phyloP scores from a whole-genome alignment of 768 basidiomycete species.

The Saitozyma sp. region DNA sequence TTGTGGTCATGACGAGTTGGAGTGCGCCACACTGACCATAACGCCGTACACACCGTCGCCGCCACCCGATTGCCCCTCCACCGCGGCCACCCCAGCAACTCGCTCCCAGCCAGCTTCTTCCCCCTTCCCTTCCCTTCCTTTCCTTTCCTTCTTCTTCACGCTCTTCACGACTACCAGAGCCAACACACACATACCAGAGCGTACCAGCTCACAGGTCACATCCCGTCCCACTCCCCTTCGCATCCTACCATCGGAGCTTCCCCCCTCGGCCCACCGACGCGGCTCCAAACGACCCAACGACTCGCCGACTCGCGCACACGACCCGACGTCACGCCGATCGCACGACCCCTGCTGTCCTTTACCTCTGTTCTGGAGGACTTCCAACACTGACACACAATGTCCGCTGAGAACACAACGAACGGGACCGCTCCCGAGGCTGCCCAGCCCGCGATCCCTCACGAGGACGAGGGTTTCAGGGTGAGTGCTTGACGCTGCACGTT shows the following conservation, averaged over 20 bases:
- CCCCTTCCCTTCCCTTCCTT: slow-evolving; percentile 6
- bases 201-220: not conserved
- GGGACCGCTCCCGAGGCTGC: too few relatives aligned
- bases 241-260: not conserved
- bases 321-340: not conserved
- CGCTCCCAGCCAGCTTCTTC: not conserved
- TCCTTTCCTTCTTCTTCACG: slow-evolving; percentile 12
- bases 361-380: not conserved
- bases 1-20: too few relatives aligned
- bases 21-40: too few relatives aligned
- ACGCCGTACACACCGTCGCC: too few relatives aligned
- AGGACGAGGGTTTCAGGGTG: too few relatives aligned
- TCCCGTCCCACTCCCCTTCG: not conserved
- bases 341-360: not conserved
- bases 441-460: too few relatives aligned
- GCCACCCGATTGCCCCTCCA: not conserved
- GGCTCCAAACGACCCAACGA: too few relatives aligned
- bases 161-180: slow-evolving; percentile 4
- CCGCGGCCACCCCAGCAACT: not conserved
- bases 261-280: too few relatives aligned
- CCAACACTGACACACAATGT: not conserved
- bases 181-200: slow-evolving; percentile 8
- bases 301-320: not conserved
- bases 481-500: too few relatives aligned
- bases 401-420: too few relatives aligned